Base-by-base conservation (phyloP, 139 green algal species). In the Picochlorum costavermella region DNA sequence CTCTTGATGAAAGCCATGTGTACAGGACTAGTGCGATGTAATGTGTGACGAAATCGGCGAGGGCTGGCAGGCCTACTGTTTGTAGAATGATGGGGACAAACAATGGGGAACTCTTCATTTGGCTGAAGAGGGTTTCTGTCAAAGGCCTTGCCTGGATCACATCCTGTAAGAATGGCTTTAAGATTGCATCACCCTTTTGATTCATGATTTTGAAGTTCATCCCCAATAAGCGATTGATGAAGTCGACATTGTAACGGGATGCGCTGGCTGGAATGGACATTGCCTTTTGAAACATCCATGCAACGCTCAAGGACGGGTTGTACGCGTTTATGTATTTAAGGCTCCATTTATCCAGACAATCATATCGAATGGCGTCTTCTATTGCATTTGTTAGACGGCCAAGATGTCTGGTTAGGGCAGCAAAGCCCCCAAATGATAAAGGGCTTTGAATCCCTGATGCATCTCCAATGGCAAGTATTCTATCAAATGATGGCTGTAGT, bases 381-480 rank as follows among this genome's bases (percentile, higher is more conserved):
- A 69, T 69, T 20, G 62, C 20, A 6, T 28, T 37, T 0, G 71
- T 84, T 3, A 95, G 76, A 13, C 92, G 81, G 3, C 31, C 14
- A 44, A 96, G 61, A 68, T 94, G 87, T 5, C 87, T 72, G 0
- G 70, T 74, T 26, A 92, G 61, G 1, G 88, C 84, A 2, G 87
- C 94, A 79, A 99, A 96, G 25, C 94, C 94, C 11, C 94, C 93
- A 71, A 99, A 99, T 12, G 73, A 68, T 3, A 99, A 84, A 4
- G 93, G 93, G 2, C 74, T 90, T 80, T 98, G 92, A 16, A 96
- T 91, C 25, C 91, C 93, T 49, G 77, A 87, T 4, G 91, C 87
- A 61, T 91, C 84, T 6, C 84, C 83, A 36, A 92, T 77, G 50
- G 95, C 87, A 26, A 95, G 61, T 6, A 95, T 66, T 40, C 84